Evolutionary conservation across 1,139 yeast genomes (phyloP).

Genomic region (Lodderomyces elongisporus): DNA sequence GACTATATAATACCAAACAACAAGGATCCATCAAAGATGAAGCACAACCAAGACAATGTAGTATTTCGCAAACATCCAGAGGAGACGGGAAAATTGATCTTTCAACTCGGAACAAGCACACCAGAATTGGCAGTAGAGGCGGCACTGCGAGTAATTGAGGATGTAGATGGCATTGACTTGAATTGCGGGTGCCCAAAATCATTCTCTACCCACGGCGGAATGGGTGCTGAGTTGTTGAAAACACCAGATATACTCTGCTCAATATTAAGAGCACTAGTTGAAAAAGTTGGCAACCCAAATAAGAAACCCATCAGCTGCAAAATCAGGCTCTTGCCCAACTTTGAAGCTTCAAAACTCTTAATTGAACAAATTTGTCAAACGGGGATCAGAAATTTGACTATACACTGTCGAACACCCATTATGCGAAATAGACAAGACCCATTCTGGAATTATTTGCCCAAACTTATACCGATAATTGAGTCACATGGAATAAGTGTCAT

Average conservation of each 20-base stretch:
- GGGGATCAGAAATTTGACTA: constrained; percentile 79
- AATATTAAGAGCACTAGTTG: constrained; percentile 64
- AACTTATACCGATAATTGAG: constrained; percentile 58
- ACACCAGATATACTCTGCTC: constrained; percentile 75
- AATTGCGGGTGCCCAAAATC: constrained; percentile 97
- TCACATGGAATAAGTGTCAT: constrained; percentile 65
- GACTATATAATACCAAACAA: constrained; percentile 40
- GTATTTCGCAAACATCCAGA: constrained; percentile 71
- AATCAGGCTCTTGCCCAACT: constrained; percentile 65
- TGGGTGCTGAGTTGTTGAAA: constrained; percentile 89
- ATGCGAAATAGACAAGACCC: constrained; percentile 91
- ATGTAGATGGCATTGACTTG: constrained; percentile 88
- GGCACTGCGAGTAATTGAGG: constrained; percentile 70
- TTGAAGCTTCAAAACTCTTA: constrained; percentile 54
- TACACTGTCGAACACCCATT: constrained; percentile 83
- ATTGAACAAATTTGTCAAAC: constrained; percentile 62
- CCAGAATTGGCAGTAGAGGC: constrained; percentile 86
- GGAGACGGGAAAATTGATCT: constrained; percentile 54
- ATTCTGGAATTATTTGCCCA: constrained; percentile 58
- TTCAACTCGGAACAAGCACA: constrained; percentile 85
- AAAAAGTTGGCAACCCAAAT: constrained; percentile 72
- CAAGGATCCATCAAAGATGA: background rate
- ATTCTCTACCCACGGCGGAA: constrained; percentile 83
- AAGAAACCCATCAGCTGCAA: constrained; percentile 84
- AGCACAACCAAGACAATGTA: constrained; percentile 19